Base-by-base conservation (phyloP, 2,329 filamentous ascomycete genomes). In the Diplocarpon mali region DNA sequence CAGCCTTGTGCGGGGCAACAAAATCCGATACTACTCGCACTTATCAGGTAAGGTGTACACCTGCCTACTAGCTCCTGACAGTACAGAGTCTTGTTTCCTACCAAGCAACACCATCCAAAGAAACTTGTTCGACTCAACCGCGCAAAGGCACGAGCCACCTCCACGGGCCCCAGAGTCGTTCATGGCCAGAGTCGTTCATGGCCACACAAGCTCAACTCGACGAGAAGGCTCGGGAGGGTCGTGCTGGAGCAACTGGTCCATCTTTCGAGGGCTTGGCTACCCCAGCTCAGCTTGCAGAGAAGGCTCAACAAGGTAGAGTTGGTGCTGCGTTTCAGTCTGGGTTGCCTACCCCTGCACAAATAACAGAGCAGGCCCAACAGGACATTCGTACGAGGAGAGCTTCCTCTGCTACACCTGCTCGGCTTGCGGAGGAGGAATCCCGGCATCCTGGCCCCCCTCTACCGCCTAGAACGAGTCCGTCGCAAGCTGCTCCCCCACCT, bases 371-470 rank as follows among this genome's bases (percentile, higher is more conserved):
- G 35, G n/a, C 45, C 3, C 46, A 45, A 37, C 40, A 47, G 37
- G 40, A 50, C 15, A n/a, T n/a, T n/a, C n/a, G n/a, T n/a, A n/a
- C n/a, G n/a, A n/a, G n/a, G n/a, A n/a, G n/a, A n/a, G 36, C 13
- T n/a, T 41, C 29, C 14, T 34, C 47, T 35, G 52, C 53, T 29
- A 51, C 53, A 28, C 40, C 49, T 29, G 42, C 44, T n/a, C 48
- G 50, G 34, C 31, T 50, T 36, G 45, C 44, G n/a, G 48, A 50
- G n/a, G 48, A 50, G 31, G 48, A 50, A 32, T n/a, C 45, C 5
- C 46, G 43, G 15, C 38, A 35, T 45, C 40, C 40, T 31, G 47
- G 49, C 15, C 59, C 59, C 44, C 53, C 57, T 30, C 53, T 59
- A 12, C 59, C 58, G 10, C 58, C 59, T 24, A 51, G 56, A 49